phyloP scores from a whole-genome alignment of 805 yeast species.

The Scheffersomyces coipomensis region DNA sequence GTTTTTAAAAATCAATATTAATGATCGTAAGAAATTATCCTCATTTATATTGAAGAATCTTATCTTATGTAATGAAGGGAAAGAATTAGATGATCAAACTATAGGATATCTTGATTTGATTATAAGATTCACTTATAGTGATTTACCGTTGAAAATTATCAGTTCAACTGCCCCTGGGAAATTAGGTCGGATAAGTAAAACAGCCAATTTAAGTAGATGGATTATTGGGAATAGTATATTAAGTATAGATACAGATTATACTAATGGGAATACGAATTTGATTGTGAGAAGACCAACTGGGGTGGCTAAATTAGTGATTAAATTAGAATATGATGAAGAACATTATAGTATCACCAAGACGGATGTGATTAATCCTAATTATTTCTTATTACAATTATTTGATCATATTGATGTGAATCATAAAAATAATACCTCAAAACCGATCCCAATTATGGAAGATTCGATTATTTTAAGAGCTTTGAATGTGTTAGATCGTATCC shows the following conservation, averaged over 20 bases:
- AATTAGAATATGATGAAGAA: conserved; percentile 28
- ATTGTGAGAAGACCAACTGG: conserved; percentile 70
- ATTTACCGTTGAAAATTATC: conserved; percentile 52
- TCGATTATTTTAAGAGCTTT: conserved; percentile 48
- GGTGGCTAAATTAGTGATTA: conserved; percentile 44
- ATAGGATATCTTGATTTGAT: conserved; percentile 68
- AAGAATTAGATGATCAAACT: conserved; percentile 48
- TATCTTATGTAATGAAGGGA: conserved; percentile 26
- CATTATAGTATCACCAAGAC: not conserved
- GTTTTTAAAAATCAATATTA: conserved; percentile 62
- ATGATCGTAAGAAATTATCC: conserved; percentile 58
- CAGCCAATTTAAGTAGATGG: conserved; percentile 46
- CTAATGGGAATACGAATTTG: conserved; percentile 51
- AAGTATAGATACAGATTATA: conserved; percentile 52
- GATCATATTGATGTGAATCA: conserved; percentile 33
- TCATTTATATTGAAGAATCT: conserved; percentile 63
- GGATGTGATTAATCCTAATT: conserved; percentile 33
- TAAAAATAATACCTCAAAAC: conserved; percentile 27
- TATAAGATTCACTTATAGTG: conserved; percentile 62
- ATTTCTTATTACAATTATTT: conserved; percentile 50
- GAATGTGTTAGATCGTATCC: conserved; percentile 66
- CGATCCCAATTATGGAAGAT: conserved; percentile 53
- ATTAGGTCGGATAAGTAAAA: not conserved
- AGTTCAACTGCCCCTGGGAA: conserved; percentile 10
- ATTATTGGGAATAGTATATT: conserved; percentile 56